Base-by-base conservation (phyloP, 2,329 filamentous ascomycete genomes). In the Sarocladiaceae sp. region DNA sequence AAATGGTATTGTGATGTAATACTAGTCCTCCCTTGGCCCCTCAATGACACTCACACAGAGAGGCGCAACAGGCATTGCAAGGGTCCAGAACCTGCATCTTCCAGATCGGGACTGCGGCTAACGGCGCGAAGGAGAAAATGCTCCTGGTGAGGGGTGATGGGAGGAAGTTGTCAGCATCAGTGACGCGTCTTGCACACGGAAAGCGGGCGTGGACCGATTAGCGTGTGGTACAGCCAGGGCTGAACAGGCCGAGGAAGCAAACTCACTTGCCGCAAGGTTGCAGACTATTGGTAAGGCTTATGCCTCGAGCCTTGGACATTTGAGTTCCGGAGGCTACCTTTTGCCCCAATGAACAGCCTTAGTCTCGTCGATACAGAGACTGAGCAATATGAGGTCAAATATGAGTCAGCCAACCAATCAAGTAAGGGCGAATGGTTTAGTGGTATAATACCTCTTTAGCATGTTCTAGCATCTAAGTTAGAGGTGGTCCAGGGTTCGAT, bases 401-500 rank as follows among this genome's bases (percentile, higher is more conserved):
- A 22, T 4, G 39, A 10, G 23, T 20, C 39, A 20, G 6, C n/a
- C 39, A 47, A 28, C 42, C 23, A 47, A 47, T 47, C 42, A 28
- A 47, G 26, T 47, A 42, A 42, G 42, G 42, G 42, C 23, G 26
- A 47, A 47, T 47, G 42, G 42, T 47, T 47, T 47, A 47, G 42
- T 47, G 42, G 42, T 47, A 47, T 47, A 47, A 47, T 47, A 28
- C 42, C 42, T 47, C 42, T 47, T 47, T 47, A 47, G 42, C 42
- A 47, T 47, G 23, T 47, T 47, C 26, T 42, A 42, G 22, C 23
- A 47, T 26, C 42, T 28, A 28, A 31, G 26, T 47, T 47, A 47
- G 42, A 47, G 42, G 42, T 31, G 42, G 42, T 47, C 42, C 42
- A 47, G 42, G 42, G 42, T 47, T 47, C 42, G 42, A 47, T 47